Percentiles rank a stretch among this genome's conserved stretches.
Evolutionary conservation across 1,284 basidiomycete genomes (phyloP).

Genomic region (Naganishia sp.): DNA sequence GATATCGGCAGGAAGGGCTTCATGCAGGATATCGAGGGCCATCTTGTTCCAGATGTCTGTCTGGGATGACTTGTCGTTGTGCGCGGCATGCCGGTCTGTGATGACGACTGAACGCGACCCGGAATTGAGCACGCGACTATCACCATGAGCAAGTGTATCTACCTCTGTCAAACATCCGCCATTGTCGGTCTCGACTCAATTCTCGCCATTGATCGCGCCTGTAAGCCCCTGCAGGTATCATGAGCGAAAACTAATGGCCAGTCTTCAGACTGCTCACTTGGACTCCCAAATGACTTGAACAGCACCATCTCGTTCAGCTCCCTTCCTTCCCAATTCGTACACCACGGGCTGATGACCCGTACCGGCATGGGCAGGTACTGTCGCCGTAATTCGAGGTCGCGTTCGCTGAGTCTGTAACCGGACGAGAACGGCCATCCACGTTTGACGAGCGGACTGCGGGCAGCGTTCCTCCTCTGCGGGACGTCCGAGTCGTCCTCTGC

Average conservation of each 20-base stretch:
- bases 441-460: neutral
- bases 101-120: conserved; percentile 36
- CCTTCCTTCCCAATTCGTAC: conserved; percentile 27
- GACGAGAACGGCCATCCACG: conserved; percentile 23
- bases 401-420: conserved; percentile 9
- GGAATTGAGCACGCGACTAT: conserved; percentile 42
- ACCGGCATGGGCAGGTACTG: conserved; percentile 16
- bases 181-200: conserved; percentile 19
- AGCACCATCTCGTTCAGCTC: conserved; percentile 32
- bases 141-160: neutral
- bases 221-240: conserved; percentile 5
- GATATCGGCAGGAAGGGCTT: conserved; percentile 32
- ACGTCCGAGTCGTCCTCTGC: conserved; percentile 8
- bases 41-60: conserved; percentile 42
- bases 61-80: conserved; percentile 36
- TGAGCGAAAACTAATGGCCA: no score
- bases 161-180: conserved; percentile 31
- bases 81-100: conserved; percentile 41
- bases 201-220: conserved; percentile 21
- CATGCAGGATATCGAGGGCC: conserved; percentile 37
- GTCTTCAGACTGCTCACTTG: conserved; percentile 10
- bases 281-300: conserved; percentile 17
- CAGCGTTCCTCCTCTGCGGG: neutral
- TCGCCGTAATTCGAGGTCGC: conserved; percentile 15
- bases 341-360: conserved; percentile 27